Evolutionary conservation across 2,329 filamentous ascomycete genomes (phyloP).

Genomic region (Knufia fluminis): DNA sequence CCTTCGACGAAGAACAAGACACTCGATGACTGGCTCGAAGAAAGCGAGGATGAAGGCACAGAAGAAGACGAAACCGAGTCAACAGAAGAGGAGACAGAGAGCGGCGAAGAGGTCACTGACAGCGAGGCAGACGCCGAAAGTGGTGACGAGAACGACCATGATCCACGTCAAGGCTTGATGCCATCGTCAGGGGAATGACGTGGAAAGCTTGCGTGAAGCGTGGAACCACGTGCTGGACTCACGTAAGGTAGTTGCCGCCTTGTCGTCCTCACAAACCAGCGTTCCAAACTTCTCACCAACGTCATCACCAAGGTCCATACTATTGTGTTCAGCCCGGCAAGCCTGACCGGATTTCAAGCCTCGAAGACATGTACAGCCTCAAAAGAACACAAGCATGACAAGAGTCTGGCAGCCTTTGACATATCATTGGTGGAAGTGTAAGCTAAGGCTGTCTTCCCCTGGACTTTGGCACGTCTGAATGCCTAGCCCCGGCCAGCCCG

Average conservation of each 20-base stretch:
- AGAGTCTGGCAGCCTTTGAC: background rate
- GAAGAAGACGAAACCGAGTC: slow-evolving; percentile 41
- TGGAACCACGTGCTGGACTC: background rate
- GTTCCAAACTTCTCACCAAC: no score
- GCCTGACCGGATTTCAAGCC: background rate
- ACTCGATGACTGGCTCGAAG: slow-evolving; percentile 85
- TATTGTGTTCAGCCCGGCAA: no score
- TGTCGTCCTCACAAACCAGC: no score
- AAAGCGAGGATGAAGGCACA: slow-evolving; percentile 53
- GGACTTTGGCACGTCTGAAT: no score
- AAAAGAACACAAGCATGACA: background rate
- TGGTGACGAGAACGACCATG: background rate
- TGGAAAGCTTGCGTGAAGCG: background rate
- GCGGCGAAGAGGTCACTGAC: slow-evolving; percentile 37
- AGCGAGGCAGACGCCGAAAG: slow-evolving; percentile 25
- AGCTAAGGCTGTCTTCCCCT: background rate
- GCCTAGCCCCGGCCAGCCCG: background rate
- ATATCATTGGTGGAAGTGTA: no score
- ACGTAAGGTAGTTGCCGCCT: no score
- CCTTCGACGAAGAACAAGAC: slow-evolving; percentile 57
- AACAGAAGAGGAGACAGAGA: slow-evolving; percentile 44
- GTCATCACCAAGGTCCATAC: no score
- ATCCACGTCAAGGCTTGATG: slow-evolving; percentile 9
- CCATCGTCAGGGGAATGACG: slow-evolving; percentile 7
- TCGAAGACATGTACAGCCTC: background rate